These are phyloP conservation scores for Colletotrichum sidae DNA, from an alignment of 2,329 filamentous ascomycete species.

Conservation along the genomic window DNA sequence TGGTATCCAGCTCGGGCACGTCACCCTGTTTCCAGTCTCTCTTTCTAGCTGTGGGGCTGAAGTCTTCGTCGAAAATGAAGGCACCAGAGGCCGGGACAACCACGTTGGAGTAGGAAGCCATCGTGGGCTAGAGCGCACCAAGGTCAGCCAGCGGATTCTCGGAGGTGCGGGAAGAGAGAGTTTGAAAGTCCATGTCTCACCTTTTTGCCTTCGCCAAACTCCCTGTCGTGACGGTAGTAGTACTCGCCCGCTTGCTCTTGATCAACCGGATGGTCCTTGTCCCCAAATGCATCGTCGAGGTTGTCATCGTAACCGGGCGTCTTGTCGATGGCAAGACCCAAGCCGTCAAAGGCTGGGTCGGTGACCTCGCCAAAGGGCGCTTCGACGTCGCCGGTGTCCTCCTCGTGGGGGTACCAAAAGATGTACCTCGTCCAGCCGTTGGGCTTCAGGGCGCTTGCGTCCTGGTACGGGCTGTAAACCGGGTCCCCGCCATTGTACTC, in stretches of 20 bases:
- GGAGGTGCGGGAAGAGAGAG: too few species aligned
- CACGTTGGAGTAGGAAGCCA: too few species aligned
- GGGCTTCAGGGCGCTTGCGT: background rate
- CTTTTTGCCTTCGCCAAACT: background rate
- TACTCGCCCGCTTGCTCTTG: background rate
- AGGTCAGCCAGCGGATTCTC: too few species aligned
- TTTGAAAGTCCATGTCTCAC: background rate
- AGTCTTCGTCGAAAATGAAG: too few species aligned
- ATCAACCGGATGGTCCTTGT: background rate
- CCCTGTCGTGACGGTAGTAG: conserved; percentile 8
- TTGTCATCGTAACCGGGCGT: too few species aligned
- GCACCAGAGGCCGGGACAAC: too few species aligned
- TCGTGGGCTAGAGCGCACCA: too few species aligned
- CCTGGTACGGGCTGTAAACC: background rate
- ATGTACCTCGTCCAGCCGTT: conserved; percentile 5
- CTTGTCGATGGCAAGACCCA: too few species aligned
- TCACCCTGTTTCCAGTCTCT: too few species aligned
- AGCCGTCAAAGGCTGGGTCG: background rate
- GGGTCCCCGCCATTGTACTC: conserved; percentile 7
- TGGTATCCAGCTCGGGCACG: too few species aligned
- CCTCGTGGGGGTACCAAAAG: background rate
- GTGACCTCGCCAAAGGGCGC: background rate
- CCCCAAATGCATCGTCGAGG: background rate
- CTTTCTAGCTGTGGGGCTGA: too few species aligned
- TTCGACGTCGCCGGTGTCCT: background rate